Conservation (phyloP, 2,329 filamentous ascomycete species). For the Beauveria pseudobassiana region DNA sequence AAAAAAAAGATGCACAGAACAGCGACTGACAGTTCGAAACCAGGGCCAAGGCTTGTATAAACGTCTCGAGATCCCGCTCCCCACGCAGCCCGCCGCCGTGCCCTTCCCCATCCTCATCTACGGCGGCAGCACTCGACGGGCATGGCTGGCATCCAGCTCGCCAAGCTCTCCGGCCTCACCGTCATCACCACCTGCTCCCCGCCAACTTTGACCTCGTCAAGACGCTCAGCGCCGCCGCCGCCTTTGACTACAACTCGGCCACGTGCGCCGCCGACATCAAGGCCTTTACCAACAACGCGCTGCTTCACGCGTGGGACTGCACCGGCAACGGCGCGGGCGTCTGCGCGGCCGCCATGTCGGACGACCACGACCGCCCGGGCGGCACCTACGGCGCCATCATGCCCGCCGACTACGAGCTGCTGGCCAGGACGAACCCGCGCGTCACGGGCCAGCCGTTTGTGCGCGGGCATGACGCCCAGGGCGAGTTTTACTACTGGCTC, state of each 20-base stretch:
- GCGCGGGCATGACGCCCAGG: not conserved
- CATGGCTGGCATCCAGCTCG: constrained; percentile 37
- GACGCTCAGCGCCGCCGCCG: constrained; percentile 22
- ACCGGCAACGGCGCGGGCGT: too few relatives aligned
- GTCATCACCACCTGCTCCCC: constrained; percentile 24
- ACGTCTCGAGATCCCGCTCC: constrained; percentile 37
- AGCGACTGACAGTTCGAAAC: too few relatives aligned
- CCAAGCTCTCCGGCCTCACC: constrained; percentile 27
- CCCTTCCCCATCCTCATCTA: constrained; percentile 33
- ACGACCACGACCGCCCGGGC: too few relatives aligned
- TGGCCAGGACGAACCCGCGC: not conserved
- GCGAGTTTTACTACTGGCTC: not conserved
- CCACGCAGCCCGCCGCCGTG: constrained; percentile 29
- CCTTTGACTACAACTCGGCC: constrained; percentile 23
- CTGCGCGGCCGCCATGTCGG: too few relatives aligned
- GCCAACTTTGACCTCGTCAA: constrained; percentile 24
- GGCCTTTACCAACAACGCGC: too few relatives aligned
- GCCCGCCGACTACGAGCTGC: too few relatives aligned
- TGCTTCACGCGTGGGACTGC: too few relatives aligned
- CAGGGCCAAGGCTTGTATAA: constrained; percentile 40
- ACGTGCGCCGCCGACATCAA: too few relatives aligned
- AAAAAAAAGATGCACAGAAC: too few relatives aligned
- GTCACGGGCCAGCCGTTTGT: not conserved
- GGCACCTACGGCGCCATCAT: too few relatives aligned
- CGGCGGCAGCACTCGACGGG: constrained; percentile 46